Evolutionary conservation across 805 yeast genomes (phyloP).

Genomic region (Brettanomyces anomalus): DNA sequence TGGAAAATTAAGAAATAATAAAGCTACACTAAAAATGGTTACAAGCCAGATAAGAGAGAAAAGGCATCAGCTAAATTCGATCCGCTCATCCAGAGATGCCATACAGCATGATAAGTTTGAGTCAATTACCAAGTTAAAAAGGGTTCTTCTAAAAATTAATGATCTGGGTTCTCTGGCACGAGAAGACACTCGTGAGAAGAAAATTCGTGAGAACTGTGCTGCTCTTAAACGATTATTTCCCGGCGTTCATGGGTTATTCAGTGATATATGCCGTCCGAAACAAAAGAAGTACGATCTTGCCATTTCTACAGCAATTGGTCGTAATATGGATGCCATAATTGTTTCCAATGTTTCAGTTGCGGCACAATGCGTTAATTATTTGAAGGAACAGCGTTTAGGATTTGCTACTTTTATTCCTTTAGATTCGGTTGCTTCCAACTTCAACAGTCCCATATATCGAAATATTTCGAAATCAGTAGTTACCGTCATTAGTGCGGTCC

Average conservation of each 20-base stretch:
- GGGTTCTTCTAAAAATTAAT: conserved; percentile 49
- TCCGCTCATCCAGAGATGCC: conserved; percentile 30
- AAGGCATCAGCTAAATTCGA: conserved; percentile 14
- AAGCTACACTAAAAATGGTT: conserved; percentile 19
- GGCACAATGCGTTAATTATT: conserved; percentile 63
- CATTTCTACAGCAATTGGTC: conserved; percentile 68
- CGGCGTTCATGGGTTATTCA: conserved; percentile 74
- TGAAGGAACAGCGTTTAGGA: conserved; percentile 82
- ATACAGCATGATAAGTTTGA: conserved; percentile 42
- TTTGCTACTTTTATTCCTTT: conserved; percentile 82
- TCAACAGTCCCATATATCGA: conserved; percentile 47
- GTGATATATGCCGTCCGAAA: conserved; percentile 71
- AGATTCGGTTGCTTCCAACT: conserved; percentile 56
- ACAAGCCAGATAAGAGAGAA: conserved; percentile 20
- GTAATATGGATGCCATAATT: conserved; percentile 69
- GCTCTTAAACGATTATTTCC: conserved; percentile 68
- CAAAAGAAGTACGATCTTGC: conserved; percentile 68
- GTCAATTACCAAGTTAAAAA: conserved; percentile 55
- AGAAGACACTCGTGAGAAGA: conserved; percentile 63
- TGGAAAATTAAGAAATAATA: conserved; percentile 20
- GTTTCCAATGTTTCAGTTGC: conserved; percentile 73
- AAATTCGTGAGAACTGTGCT: conserved; percentile 62
- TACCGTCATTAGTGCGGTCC: conserved; percentile 68
- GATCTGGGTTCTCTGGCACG: conserved; percentile 70
- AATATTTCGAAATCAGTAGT: conserved; percentile 43